These are phyloP conservation scores for Euphrasia confusa DNA, from an alignment of 257 asterid species.

Conservation along the genomic window DNA sequence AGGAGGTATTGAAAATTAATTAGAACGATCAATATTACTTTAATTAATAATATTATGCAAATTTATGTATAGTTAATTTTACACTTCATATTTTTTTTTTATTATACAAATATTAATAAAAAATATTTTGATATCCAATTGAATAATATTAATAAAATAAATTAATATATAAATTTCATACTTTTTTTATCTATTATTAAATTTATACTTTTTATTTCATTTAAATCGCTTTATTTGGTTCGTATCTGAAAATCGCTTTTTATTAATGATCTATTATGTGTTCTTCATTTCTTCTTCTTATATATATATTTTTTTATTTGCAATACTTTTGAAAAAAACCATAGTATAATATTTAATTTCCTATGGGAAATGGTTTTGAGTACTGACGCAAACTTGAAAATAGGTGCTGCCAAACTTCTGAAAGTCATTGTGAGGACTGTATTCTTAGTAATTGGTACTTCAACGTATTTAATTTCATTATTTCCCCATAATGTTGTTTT, in stretches of 20 bases:
- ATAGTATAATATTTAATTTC: conserved; percentile 64
- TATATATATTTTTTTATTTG: conserved; percentile 22
- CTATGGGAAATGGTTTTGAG: conserved; percentile 97
- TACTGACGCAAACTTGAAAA: conserved; percentile 61
- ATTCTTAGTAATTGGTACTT: background rate
- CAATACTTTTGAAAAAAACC: conserved; percentile 87
- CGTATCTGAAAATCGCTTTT: conserved; percentile 26
- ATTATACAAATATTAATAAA: too few relatives aligned
- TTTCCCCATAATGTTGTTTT: conserved; percentile 16
- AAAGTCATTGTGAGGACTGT: conserved; percentile 74
- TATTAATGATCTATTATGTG: conserved; percentile 6
- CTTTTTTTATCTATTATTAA: too few relatives aligned
- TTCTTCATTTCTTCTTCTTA: conserved; percentile 23
- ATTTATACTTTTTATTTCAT: too few relatives aligned
- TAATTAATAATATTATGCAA: too few relatives aligned
- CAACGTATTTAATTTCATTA: background rate
- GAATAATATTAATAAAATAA: too few relatives aligned
- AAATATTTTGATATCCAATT: too few relatives aligned
- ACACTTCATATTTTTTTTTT: too few relatives aligned
- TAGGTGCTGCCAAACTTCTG: conserved; percentile 69
- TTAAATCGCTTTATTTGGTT: conserved; percentile 75
- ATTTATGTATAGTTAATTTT: too few relatives aligned
- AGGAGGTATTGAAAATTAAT: too few relatives aligned
- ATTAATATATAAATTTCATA: too few relatives aligned
- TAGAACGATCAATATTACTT: too few relatives aligned